phyloP scores from a whole-genome alignment of 768 basidiomycete species.

The Phanerochaete carnosa region DNA sequence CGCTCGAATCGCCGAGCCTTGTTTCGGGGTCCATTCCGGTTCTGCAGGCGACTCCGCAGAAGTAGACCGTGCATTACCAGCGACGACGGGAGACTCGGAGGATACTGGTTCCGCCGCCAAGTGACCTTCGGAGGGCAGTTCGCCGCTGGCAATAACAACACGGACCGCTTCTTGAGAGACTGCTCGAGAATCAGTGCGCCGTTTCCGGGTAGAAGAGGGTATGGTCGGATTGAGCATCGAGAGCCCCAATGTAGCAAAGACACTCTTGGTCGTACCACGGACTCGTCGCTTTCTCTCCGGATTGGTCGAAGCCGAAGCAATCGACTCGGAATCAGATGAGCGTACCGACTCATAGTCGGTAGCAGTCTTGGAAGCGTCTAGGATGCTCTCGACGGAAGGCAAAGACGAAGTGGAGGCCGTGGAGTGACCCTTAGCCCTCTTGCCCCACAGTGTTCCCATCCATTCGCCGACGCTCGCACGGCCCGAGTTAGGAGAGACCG shows the following conservation, averaged over 20 bases:
- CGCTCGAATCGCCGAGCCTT: constrained; percentile 69
- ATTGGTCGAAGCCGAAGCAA: not conserved
- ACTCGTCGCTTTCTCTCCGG: not conserved
- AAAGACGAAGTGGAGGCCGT: constrained; percentile 11
- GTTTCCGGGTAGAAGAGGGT: constrained; percentile 25
- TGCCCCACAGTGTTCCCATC: constrained; percentile 75
- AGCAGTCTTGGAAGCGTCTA: not conserved
- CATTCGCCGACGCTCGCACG: constrained; percentile 55
- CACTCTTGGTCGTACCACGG: constrained; percentile 41
- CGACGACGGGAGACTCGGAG: not conserved
- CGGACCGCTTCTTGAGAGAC: not conserved
- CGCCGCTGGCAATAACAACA: not conserved
- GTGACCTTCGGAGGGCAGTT: not conserved
- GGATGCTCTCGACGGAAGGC: constrained; percentile 1
- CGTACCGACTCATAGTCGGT: not conserved
- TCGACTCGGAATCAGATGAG: constrained; percentile 1
- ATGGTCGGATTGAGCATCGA: constrained; percentile 51
- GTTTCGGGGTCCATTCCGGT: constrained; percentile 22
- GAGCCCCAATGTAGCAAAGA: constrained; percentile 71
- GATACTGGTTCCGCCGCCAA: not conserved
- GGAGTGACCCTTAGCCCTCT: constrained; percentile 30
- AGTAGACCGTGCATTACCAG: not conserved
- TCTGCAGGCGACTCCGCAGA: not conserved
- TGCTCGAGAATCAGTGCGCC: not conserved
- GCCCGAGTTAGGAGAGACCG: constrained; percentile 18